Conservation (phyloP, 1,284 basidiomycete genomes). For the Violaceomyces palustris region DNA sequence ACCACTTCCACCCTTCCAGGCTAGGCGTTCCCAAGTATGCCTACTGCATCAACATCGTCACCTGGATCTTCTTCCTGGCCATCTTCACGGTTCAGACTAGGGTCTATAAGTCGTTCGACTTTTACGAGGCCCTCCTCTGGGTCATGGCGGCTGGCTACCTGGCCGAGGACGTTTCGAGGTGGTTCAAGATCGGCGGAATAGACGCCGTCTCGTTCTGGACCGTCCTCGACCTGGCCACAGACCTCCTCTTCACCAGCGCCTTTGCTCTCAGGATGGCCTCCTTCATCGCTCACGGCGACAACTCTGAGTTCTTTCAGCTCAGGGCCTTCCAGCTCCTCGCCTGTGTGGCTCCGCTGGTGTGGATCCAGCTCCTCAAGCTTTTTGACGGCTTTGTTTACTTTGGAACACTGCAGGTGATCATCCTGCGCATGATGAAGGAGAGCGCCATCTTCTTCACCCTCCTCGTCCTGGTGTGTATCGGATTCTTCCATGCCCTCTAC, state of each 20-base stretch:
- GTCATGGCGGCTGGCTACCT: conserved; percentile 39
- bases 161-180: conserved; percentile 33
- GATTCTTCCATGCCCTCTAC: conserved; percentile 79
- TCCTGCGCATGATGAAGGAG: conserved; percentile 77
- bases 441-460: conserved; percentile 62
- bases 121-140: conserved; percentile 34
- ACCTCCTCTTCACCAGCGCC: conserved; percentile 23
- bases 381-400: conserved; percentile 58
- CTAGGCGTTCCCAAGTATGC: conserved; percentile 34
- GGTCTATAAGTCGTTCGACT: conserved; percentile 23
- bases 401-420: conserved; percentile 36
- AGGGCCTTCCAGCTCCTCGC: conserved; percentile 39
- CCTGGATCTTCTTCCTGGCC: conserved; percentile 36
- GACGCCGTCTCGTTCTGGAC: conserved; percentile 42
- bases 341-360: conserved; percentile 45
- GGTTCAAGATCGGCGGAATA: conserved; percentile 40
- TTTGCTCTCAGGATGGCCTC: conserved; percentile 34
- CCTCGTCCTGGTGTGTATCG: conserved; percentile 72
- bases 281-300: conserved; percentile 23
- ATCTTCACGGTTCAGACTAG: conserved; percentile 39
- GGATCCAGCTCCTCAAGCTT: conserved; percentile 38
- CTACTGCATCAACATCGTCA: conserved; percentile 35
- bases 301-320: conserved; percentile 19
- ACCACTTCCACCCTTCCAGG: conserved; percentile 34
- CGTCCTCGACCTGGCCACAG: conserved; percentile 34